phyloP scores from a whole-genome alignment of 805 yeast genomes.

The Zygotorulaspora chibaensis region DNA sequence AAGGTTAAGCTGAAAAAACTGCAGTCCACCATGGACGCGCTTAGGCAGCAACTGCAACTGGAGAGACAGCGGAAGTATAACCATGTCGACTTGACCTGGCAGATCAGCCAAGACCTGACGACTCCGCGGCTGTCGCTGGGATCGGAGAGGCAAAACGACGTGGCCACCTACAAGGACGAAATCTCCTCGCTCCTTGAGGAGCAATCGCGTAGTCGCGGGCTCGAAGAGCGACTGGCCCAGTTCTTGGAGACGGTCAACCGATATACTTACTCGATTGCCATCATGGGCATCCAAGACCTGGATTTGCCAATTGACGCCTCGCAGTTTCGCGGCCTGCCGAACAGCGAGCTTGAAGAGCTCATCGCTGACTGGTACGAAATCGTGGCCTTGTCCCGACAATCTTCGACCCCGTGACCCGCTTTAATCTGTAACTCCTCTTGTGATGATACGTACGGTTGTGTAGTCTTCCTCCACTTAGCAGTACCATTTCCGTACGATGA shows the following conservation, averaged over 20 bases:
- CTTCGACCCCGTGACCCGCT: neutral
- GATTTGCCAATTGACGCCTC: slow-evolving; percentile 3
- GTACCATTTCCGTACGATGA: neutral
- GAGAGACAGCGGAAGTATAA: slow-evolving; percentile 6
- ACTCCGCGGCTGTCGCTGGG: neutral
- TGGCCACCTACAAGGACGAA: slow-evolving; percentile 5
- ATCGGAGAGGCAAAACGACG: neutral
- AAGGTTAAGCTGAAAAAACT: slow-evolving; percentile 14
- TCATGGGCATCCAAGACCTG: slow-evolving; percentile 11
- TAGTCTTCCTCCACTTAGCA: neutral
- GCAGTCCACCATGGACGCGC: slow-evolving; percentile 15
- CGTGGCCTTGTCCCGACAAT: slow-evolving; percentile 8
- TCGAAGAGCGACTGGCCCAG: slow-evolving; percentile 5
- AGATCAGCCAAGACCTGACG: slow-evolving; percentile 67
- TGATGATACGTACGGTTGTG: neutral
- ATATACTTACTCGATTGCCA: slow-evolving; percentile 12
- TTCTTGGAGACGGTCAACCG: slow-evolving; percentile 12
- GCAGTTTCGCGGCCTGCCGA: neutral
- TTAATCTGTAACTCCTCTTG: too few relatives aligned
- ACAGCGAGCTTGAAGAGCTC: slow-evolving; percentile 14
- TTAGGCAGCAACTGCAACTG: slow-evolving; percentile 6
- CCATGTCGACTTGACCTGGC: slow-evolving; percentile 42
- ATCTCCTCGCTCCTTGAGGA: slow-evolving; percentile 3
- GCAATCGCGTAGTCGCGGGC: slow-evolving; percentile 1
- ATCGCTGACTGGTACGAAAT: slow-evolving; percentile 22